Conservation (phyloP, 371 early-diverging fungal genomes). For the Rhizopus delemar region DNA sequence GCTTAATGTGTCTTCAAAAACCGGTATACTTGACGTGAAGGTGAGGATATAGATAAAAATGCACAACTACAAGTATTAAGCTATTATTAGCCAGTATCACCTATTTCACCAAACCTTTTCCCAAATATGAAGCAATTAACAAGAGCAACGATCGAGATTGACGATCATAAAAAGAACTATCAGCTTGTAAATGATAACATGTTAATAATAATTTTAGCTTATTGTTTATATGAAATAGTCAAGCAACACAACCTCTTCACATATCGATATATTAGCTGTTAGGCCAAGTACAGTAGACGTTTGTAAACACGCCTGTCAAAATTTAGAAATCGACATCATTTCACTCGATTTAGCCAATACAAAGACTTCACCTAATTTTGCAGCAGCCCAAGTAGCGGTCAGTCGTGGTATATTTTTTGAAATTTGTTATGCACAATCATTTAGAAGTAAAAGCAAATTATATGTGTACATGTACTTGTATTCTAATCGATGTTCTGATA, state of each 20-base stretch:
- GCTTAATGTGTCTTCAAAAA: conserved; percentile 61
- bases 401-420: conserved; percentile 86
- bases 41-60: conserved; percentile 26
- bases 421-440: conserved; percentile 75
- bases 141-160: conserved; percentile 63
- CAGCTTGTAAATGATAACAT: conserved; percentile 51
- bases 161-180: conserved; percentile 65
- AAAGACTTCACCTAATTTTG: conserved; percentile 60
- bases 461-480: too few relatives aligned
- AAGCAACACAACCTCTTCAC: conserved; percentile 48
- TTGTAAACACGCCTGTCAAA: conserved; percentile 76
- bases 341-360: conserved; percentile 72
- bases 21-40: conserved; percentile 58
- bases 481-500: not conserved
- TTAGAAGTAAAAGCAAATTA: conserved; percentile 55
- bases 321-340: conserved; percentile 85
- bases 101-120: conserved; percentile 43
- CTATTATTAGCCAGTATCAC: conserved; percentile 44
- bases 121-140: conserved; percentile 55
- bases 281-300: conserved; percentile 78
- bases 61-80: not conserved
- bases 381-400: conserved; percentile 71
- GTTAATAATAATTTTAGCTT: not conserved
- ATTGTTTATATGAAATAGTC: conserved; percentile 31
- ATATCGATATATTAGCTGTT: conserved; percentile 84